A percentile compares a stretch with the other conserved stretches of the same genome.
Evolutionary conservation across 78 protist species (phyloP).

Genomic region (Emiliania huxleyi): DNA sequence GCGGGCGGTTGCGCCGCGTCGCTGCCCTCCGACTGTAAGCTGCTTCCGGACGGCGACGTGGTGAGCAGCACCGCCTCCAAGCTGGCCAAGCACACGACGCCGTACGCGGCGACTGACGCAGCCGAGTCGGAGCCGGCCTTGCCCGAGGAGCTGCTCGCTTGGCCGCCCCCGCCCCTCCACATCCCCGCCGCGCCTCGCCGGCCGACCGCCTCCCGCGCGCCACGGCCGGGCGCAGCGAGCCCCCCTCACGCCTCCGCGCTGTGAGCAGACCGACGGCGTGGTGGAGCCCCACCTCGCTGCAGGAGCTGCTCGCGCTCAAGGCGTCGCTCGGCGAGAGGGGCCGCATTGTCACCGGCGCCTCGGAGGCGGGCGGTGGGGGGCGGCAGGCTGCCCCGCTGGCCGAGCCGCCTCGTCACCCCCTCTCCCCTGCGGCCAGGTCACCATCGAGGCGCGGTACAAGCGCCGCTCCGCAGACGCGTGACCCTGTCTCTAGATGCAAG

Average conservation of each 20-base stretch:
- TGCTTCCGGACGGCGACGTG: background rate
- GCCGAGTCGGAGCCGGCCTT: background rate
- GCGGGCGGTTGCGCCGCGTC: background rate
- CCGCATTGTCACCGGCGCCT: slow-evolving; percentile 78
- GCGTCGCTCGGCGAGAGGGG: slow-evolving; percentile 39
- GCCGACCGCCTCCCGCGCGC: too few species aligned
- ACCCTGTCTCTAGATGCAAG: too few species aligned
- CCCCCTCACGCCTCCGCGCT: too few species aligned
- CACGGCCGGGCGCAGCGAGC: background rate
- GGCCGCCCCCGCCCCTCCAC: background rate
- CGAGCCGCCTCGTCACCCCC: too few species aligned
- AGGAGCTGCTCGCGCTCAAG: slow-evolving; percentile 48
- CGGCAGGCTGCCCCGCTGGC: too few species aligned
- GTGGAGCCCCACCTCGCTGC: slow-evolving; percentile 69
- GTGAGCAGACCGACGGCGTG: too few species aligned
- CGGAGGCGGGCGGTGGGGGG: slow-evolving; percentile 48
- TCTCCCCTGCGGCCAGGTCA: too few species aligned
- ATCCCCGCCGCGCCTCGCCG: background rate
- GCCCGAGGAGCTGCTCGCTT: background rate
- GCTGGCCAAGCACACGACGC: background rate
- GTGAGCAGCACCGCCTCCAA: background rate
- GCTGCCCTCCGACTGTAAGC: background rate
- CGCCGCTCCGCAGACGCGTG: too few species aligned
- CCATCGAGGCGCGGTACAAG: too few species aligned
- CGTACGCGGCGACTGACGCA: background rate